Conservation (phyloP, 2,329 filamentous ascomycete species). For the Diaporthe amygdali region DNA sequence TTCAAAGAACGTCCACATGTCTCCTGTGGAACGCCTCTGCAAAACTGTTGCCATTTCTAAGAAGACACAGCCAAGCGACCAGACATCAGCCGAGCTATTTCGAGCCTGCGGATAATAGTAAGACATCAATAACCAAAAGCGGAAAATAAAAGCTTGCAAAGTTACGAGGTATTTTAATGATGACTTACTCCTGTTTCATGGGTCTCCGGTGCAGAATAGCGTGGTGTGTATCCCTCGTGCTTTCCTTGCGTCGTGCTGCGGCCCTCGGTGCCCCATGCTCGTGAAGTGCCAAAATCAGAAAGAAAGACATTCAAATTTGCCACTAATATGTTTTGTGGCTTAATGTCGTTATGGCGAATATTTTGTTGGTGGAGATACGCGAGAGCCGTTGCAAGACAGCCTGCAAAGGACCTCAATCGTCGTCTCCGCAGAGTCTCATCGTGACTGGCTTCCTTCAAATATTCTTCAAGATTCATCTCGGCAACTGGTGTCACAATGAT, state of each 20-base stretch:
- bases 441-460: not conserved
- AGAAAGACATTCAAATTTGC: constrained; percentile 10
- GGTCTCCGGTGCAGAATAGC: not conserved
- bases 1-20: not conserved
- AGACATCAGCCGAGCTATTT: not conserved
- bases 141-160: too few species aligned
- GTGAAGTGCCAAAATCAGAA: constrained; percentile 25
- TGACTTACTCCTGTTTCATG: not conserved
- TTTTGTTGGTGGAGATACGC: not conserved
- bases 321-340: constrained; percentile 26
- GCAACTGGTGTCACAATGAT: not conserved
- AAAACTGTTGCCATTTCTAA: not conserved
- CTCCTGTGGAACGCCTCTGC: not conserved
- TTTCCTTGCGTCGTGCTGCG: not conserved
- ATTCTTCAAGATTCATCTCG: not conserved
- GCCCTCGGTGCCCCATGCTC: not conserved
- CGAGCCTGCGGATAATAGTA: not conserved
- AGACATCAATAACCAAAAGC: too few species aligned
- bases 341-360: constrained; percentile 23
- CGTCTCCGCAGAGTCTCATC: not conserved
- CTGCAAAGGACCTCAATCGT: not conserved
- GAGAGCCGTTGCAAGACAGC: not conserved
- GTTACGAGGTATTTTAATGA: not conserved
- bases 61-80: not conserved
- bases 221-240: not conserved